Evolutionary conservation across 225 moss, liverwort and hornwort genomes (phyloP), one percentile per base, ranked within the genome.

Genomic region (Neckera pumila): DNA sequence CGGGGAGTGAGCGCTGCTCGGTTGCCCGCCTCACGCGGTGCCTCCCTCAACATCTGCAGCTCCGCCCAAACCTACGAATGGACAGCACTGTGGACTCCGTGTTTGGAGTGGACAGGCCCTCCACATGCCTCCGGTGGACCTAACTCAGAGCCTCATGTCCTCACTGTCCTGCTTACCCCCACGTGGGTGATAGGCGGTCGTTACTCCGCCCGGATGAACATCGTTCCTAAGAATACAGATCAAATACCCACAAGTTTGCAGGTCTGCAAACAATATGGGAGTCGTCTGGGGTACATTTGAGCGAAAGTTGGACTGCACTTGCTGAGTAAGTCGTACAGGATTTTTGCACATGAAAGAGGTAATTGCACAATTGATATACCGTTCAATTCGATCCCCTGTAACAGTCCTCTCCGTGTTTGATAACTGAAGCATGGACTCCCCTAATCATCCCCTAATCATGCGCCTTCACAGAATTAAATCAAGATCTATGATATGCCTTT

Each of bases 141-240:
- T 30, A 10, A 11, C 38, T 28, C 17, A 10, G 28, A 4, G 74
- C 10, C 2, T 10, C 74, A 45, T 0, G 30, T 74, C 47, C 74
- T 28, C 47, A 18, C 47, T 18, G 3, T 17, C 30, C 45, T 10
- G 4, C 6, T 11, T 4, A 5, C 47, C 74, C 30, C 74, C 30
- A 30, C 74, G 3, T 7, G 30, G 30, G 74, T 30, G 5, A 74
- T 18, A 74, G 17, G 17, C 45, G 11, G 7, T 18, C 45, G 45
- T 11, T 74, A 47, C 47, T 6, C 73, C 45, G 7, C 73, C 30
- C 30, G 6, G 10, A 18, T 14, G 10, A 2, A 17, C 0, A 10
- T 0, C 0, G 8, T 0, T 0, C 0, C 9, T 1, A 16, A 45
- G 74, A 74, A 30, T 47, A 17, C 30, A 30, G 4, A 45, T 10